Base-by-base conservation (phyloP, 1,284 basidiomycete genomes). In the Entoloma clypeatum region DNA sequence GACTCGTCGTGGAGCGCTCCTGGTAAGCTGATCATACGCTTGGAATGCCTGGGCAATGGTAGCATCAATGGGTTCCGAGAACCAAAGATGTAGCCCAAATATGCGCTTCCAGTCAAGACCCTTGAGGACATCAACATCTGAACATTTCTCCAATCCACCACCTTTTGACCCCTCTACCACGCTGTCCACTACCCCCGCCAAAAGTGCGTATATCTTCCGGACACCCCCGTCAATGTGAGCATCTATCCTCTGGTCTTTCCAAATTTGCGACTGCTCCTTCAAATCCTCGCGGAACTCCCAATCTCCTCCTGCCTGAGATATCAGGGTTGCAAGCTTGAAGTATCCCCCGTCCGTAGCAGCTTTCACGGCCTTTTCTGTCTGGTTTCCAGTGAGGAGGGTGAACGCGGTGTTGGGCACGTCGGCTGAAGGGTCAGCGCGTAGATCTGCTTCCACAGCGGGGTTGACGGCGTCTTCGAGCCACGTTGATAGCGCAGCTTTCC, bases 51-150 rank as follows among this genome's bases (percentile, higher is more conserved):
- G 77, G 2, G 76, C 69, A 41, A 93, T 77, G 3, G 85, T 68
- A 2, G 82, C 73, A 44, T 92, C 86, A 54, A 89, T 75, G 0
- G 79, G 71, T 37, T 83, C 74, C 1, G 81, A 84, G 61, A 86
- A 97, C 96, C 96, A 99, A 10, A 99, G 67, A 51, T 87, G 84
- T 33, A 97, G 66, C 1, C 92, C 96, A 55, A 99, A 89, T 0
- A 86, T 84, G 10, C 93, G 81, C 63, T 95, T 95, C 96, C 96
- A 99, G 61, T 96, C 94, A 38, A 98, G 66, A 1, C 79, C 86
- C 39, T 81, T 71, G n/a, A 83, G 74, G n/a, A 96, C 71, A 39
- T 79, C 70, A 14, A 92, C 64, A 43, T 89, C 82, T 2, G 73
- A 61, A 53, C 77, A 77, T 17, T 71, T 69, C 51, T 86, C 84